These are phyloP conservation scores for Pinus tabuliformis DNA, from an alignment of 75 land plant species.

Conservation along the genomic window DNA sequence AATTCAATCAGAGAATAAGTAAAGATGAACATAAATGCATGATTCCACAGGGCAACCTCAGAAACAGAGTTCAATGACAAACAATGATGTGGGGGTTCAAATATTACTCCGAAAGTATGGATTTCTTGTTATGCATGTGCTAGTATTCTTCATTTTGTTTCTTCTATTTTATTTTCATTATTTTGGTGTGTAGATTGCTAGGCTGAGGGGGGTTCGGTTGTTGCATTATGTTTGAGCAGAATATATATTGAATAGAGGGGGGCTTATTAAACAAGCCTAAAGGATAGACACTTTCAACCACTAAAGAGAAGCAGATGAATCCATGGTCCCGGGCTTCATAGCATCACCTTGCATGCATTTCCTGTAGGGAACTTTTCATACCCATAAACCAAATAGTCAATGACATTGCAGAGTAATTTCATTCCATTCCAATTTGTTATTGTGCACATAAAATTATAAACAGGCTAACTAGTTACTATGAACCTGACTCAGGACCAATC, in stretches of 20 bases:
- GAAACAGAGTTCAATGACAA: not conserved
- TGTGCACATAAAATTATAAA: not conserved
- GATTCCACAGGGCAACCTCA: not conserved
- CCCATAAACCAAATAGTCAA: not conserved
- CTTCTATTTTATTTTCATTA: not conserved
- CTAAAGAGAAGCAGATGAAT: no score
- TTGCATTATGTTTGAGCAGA: no score
- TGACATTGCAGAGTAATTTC: not conserved
- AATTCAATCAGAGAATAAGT: not conserved
- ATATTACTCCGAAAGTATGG: no score
- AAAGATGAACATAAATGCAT: not conserved
- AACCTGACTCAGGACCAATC: conserved; percentile 89
- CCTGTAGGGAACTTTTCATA: no score
- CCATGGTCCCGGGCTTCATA: no score
- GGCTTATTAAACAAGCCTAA: no score
- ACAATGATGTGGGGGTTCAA: no score
- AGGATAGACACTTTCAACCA: no score
- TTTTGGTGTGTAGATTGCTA: no score
- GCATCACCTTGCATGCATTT: no score
- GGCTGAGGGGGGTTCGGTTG: no score
- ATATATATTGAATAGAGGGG: no score
- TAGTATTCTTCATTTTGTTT: not conserved
- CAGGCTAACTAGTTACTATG: not conserved
- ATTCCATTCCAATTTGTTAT: not conserved
- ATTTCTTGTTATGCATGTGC: not conserved